A percentile compares a stretch with the other conserved stretches of the same genome.
Conservation (phyloP, 495 filamentous ascomycete species). For the Penicillium coffeae region DNA sequence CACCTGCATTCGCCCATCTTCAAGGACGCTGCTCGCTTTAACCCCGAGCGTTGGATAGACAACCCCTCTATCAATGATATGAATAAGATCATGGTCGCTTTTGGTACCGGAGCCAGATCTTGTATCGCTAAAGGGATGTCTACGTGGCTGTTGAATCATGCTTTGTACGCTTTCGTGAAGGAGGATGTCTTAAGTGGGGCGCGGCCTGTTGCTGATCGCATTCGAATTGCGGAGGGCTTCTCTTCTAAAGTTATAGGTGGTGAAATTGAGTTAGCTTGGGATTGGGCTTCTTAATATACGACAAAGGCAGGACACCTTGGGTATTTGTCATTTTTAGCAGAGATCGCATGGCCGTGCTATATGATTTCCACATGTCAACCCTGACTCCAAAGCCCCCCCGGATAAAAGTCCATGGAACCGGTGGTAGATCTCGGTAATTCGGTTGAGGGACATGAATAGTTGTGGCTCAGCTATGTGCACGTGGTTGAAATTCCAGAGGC, state of each 20-base stretch:
- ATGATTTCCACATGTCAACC: too few relatives aligned
- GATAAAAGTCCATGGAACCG: too few relatives aligned
- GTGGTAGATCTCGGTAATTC: too few relatives aligned
- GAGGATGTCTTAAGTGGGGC: constrained; percentile 40
- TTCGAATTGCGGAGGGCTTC: constrained; percentile 51
- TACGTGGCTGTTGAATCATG: constrained; percentile 34
- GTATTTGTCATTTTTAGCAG: too few relatives aligned
- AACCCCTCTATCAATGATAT: constrained; percentile 34
- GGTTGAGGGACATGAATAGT: too few relatives aligned
- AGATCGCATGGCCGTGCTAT: too few relatives aligned
- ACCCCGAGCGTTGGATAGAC: constrained; percentile 49
- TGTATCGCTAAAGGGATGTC: constrained; percentile 52
- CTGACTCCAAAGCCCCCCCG: too few relatives aligned
- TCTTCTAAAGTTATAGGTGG: constrained; percentile 35
- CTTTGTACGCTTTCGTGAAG: constrained; percentile 31
- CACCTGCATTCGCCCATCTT: constrained; percentile 45
- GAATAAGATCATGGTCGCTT: constrained; percentile 41
- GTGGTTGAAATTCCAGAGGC: too few relatives aligned
- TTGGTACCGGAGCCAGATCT: constrained; percentile 43
- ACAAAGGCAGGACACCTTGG: too few relatives aligned
- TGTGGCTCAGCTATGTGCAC: too few relatives aligned
- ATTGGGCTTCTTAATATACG: too few relatives aligned
- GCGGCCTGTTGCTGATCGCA: constrained; percentile 19
- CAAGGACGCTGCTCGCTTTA: constrained; percentile 38
- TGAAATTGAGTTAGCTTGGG: too few relatives aligned